These are phyloP conservation scores for Populus hybrid DNA, from an alignment of 441 rosid genomes.

Conservation along the genomic window DNA sequence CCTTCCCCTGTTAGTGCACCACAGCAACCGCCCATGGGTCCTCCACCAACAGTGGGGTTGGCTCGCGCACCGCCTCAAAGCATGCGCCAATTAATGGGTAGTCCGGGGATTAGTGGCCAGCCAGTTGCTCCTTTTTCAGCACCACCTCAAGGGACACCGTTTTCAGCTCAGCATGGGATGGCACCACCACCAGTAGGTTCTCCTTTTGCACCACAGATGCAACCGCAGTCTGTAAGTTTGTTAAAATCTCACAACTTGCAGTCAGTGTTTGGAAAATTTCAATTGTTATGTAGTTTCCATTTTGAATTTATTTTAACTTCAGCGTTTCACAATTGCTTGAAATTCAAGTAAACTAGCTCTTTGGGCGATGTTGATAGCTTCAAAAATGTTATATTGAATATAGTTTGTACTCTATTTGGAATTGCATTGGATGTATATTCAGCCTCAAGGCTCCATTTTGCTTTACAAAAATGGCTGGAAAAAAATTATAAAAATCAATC, in stretches of 20 bases:
- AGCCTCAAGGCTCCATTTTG: background rate
- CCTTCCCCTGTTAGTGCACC: conserved; percentile 42
- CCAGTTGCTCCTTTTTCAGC: conserved; percentile 33
- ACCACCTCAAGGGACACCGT: conserved; percentile 36
- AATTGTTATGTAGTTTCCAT: background rate
- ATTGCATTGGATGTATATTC: background rate
- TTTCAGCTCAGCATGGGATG: conserved; percentile 47
- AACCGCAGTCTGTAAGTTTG: conserved; percentile 47
- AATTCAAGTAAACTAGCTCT: background rate
- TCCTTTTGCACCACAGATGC: conserved; percentile 64
- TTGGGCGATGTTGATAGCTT: background rate
- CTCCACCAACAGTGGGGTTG: conserved; percentile 41
- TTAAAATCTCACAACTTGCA: background rate
- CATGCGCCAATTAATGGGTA: conserved; percentile 37
- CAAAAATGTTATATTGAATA: background rate
- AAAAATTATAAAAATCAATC: background rate
- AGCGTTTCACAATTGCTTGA: background rate
- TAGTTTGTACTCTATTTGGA: background rate
- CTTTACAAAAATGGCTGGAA: background rate
- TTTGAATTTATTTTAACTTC: background rate
- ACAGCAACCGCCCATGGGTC: conserved; percentile 50
- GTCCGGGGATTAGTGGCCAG: conserved; percentile 33
- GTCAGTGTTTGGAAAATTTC: background rate
- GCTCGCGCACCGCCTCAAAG: conserved; percentile 47
- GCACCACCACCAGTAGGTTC: conserved; percentile 38